These are phyloP conservation scores for Starmerella riodocensis DNA, from an alignment of 805 yeast genomes.

Conservation along the genomic window DNA sequence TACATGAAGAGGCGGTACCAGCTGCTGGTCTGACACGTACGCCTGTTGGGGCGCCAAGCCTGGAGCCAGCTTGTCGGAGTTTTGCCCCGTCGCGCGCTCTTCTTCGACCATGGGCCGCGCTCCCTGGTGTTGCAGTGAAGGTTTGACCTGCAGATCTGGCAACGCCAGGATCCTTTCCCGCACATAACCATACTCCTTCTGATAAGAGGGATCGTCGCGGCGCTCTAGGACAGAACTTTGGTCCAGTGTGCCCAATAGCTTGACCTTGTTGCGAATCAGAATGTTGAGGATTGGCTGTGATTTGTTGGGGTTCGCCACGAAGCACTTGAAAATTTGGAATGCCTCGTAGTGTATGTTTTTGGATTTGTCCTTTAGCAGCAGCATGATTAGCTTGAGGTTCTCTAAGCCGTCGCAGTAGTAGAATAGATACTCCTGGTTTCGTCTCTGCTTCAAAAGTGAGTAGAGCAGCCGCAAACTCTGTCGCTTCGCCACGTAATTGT, in stretches of 20 bases:
- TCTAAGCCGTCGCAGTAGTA: conserved; percentile 68
- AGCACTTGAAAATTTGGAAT: conserved; percentile 83
- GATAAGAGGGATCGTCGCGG: conserved; percentile 51
- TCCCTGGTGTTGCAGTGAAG: too few species aligned
- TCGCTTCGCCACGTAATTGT: conserved; percentile 82
- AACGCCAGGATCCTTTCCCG: conserved; percentile 49
- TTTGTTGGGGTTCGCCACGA: conserved; percentile 92
- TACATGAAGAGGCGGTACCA: too few species aligned
- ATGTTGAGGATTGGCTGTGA: conserved; percentile 69
- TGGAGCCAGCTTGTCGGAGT: too few species aligned
- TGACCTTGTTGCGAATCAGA: conserved; percentile 67
- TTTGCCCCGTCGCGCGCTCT: too few species aligned
- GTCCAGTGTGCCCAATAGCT: conserved; percentile 54
- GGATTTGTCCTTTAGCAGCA: conserved; percentile 72
- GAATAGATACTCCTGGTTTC: conserved; percentile 60
- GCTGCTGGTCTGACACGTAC: too few species aligned
- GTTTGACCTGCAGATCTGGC: too few species aligned
- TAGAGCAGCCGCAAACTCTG: conserved; percentile 68
- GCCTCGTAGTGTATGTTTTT: conserved; percentile 82
- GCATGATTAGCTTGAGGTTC: conserved; percentile 77
- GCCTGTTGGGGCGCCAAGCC: too few species aligned
- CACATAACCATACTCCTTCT: conserved; percentile 71
- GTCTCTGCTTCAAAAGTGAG: conserved; percentile 54
- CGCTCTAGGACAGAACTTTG: conserved; percentile 40
- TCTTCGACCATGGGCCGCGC: too few species aligned